Evolutionary conservation across 345 rosid genomes (phyloP), one percentile per base, ranked within the genome.

Genomic region (Microthlaspi erraticum): DNA sequence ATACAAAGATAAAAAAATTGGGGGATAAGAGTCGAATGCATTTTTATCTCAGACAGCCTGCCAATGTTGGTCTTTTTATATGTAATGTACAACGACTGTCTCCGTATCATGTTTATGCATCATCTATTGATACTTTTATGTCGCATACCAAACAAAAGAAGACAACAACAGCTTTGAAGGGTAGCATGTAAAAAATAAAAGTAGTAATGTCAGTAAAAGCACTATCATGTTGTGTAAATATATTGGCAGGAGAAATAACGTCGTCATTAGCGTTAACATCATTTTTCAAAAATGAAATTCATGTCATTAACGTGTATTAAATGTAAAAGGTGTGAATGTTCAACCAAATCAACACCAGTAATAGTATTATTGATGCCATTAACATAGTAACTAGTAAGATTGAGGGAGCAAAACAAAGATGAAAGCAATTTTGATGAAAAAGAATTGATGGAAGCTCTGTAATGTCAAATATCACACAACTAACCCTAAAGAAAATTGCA

Each of bases 401-500:
- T 60, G 60, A 73, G 51, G 33, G 11, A 34, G 16, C 23, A 66
- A 43, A 74, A 67, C 62, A 73, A 58, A 60, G 41, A 68, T 53
- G 60, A 48, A 73, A 49, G 43, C 62, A 60, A 60, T 43, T 51
- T 52, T 43, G 55, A 67, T 14, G 78, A 68, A 60, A 76, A 76
- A 63, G 66, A 69, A 76, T 69, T 38, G 66, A 62, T 76, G 33
- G 58, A 74, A 74, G 37, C 72, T 74, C 42, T 10, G 61, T 57
- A 65, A 74, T 51, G 68, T 34, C 29, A 12, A 18, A 62, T 43
- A 68, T 54, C 64, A 69, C 70, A 45, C 64, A 20, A 54, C 75
- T 76, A 76, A 1, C 55, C 66, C 75, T 70, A 76, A n/a, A 38
- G 70, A 76, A 76, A 76, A 76, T 76, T 68, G 79, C 66, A 76